Percentiles rank a stretch among this genome's conserved stretches.
Evolutionary conservation across 1,139 yeast genomes (phyloP).

Genomic region (Debaryomycetaceae sp.): DNA sequence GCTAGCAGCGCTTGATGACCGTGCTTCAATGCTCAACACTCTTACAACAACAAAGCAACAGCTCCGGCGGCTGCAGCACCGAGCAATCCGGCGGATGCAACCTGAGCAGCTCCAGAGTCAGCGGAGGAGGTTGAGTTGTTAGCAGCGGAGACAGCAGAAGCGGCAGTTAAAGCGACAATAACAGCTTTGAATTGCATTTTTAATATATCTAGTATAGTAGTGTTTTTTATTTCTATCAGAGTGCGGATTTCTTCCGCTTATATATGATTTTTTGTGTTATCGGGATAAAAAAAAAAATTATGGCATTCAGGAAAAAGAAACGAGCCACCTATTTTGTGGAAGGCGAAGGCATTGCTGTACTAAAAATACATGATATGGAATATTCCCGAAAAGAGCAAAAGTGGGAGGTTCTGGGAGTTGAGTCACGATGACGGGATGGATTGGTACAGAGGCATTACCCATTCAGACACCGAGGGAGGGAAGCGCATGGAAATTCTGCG

Average conservation of each 20-base stretch:
- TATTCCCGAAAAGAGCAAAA: not conserved
- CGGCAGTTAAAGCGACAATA: constrained; percentile 44
- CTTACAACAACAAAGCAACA: constrained; percentile 43
- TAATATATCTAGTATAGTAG: constrained; percentile 1
- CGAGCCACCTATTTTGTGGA: not conserved
- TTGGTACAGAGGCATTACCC: too few relatives aligned
- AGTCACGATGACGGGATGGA: not conserved
- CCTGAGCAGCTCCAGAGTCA: constrained; percentile 19
- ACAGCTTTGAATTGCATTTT: constrained; percentile 47
- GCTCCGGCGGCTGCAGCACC: constrained; percentile 45
- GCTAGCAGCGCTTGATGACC: not conserved
- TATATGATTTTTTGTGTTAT: not conserved
- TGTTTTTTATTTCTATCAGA: too few relatives aligned
- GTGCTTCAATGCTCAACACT: constrained; percentile 2
- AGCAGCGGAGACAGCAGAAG: constrained; percentile 43
- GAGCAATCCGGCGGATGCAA: constrained; percentile 31
- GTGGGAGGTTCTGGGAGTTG: not conserved
- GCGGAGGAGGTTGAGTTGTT: constrained; percentile 30
- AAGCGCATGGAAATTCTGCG: too few relatives aligned
- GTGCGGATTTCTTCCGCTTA: not conserved
- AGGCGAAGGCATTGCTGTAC: not conserved
- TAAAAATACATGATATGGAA: not conserved
- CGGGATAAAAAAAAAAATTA: not conserved
- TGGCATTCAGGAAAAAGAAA: not conserved
- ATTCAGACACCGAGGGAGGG: too few relatives aligned